These are phyloP conservation scores for Grifola frondosa DNA, from an alignment of 1,284 basidiomycete species.

Conservation along the genomic window DNA sequence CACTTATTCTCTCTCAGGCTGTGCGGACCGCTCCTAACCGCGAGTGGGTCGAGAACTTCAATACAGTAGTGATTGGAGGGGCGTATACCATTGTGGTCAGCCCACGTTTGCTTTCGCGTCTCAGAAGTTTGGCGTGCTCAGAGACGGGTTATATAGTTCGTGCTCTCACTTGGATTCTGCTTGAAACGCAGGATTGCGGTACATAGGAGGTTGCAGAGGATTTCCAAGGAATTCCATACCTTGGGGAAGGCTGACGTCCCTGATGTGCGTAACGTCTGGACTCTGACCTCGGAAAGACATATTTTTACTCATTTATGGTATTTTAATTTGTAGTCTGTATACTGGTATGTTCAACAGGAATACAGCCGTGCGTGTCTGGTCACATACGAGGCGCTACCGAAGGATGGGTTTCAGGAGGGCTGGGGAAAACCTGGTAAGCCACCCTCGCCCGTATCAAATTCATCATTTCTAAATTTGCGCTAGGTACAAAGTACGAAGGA, in stretches of 20 bases:
- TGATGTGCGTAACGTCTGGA: conserved; percentile 48
- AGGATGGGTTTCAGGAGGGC: conserved; percentile 69
- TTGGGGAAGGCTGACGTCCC: conserved; percentile 68
- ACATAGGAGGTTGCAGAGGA: conserved; percentile 58
- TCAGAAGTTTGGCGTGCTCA: background rate
- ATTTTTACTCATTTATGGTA: background rate
- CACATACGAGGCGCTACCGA: conserved; percentile 74
- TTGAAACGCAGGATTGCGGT: conserved; percentile 67
- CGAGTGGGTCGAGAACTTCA: conserved; percentile 59
- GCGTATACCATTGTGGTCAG: conserved; percentile 67
- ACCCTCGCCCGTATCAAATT: background rate
- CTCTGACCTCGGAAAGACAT: background rate
- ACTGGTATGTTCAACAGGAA: conserved; percentile 75
- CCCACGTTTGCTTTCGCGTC: conserved; percentile 7
- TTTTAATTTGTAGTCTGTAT: conserved; percentile 52
- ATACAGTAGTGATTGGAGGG: conserved; percentile 62
- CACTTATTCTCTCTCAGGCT: conserved; percentile 66
- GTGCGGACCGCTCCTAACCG: conserved; percentile 55
- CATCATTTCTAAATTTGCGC: background rate
- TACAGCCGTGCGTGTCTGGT: conserved; percentile 78
- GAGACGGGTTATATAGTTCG: conserved; percentile 35
- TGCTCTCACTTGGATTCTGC: conserved; percentile 59
- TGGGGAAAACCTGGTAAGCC: conserved; percentile 76
- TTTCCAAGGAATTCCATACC: conserved; percentile 70
- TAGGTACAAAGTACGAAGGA: conserved; percentile 59